These are phyloP conservation scores for Nannizziopsis arthrosporioides DNA, from an alignment of 2,329 filamentous ascomycete genomes.

Conservation along the genomic window DNA sequence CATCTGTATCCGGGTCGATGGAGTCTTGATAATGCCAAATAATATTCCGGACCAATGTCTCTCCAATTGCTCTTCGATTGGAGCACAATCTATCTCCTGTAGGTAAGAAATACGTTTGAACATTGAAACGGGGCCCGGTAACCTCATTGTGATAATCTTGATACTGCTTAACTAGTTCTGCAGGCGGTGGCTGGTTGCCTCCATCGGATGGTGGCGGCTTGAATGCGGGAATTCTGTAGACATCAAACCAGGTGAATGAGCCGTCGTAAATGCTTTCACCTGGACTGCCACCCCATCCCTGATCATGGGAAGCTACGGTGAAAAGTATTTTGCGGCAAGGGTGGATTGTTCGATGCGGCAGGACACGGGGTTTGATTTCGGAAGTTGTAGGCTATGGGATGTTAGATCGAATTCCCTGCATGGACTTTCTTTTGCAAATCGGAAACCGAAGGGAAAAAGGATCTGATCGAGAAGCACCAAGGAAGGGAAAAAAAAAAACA, in stretches of 20 bases:
- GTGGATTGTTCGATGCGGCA: slow-evolving; percentile 26
- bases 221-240: slow-evolving; percentile 20
- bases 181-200: background rate
- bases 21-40: slow-evolving; percentile 29
- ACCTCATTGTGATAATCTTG: background rate
- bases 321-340: slow-evolving; percentile 33
- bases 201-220: background rate
- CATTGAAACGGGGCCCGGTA: background rate
- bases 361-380: slow-evolving; percentile 15
- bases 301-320: slow-evolving; percentile 27
- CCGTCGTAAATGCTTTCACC: slow-evolving; percentile 17
- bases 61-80: slow-evolving; percentile 20
- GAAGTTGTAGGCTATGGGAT: slow-evolving; percentile 14
- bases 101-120: slow-evolving; percentile 20
- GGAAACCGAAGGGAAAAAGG: background rate
- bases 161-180: background rate
- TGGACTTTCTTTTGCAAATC: background rate
- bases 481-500: no score
- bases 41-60: slow-evolving; percentile 21
- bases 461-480: no score
- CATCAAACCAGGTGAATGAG: slow-evolving; percentile 32
- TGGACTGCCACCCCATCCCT: slow-evolving; percentile 22
- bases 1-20: slow-evolving; percentile 22
- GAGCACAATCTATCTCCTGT: slow-evolving; percentile 22
- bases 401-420: background rate